Evolutionary conservation across 805 yeast genomes (phyloP).

Genomic region (Ogataea trehaloabstinens): DNA sequence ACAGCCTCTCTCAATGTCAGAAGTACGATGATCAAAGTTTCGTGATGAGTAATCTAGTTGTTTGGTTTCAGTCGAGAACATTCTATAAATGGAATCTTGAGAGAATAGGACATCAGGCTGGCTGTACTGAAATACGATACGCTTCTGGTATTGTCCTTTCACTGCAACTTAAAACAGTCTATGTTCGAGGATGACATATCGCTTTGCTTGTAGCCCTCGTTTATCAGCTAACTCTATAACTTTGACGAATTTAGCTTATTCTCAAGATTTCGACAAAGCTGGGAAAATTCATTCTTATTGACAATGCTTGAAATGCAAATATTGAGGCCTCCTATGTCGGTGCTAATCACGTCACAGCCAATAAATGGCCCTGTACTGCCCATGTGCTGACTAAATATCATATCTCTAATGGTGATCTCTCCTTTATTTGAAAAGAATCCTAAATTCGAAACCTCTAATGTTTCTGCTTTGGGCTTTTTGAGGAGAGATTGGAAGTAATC

Average conservation of each 20-base stretch:
- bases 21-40: too few relatives aligned
- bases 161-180: too few relatives aligned
- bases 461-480: slow-evolving; percentile 4
- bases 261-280: not conserved
- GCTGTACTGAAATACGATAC: too few relatives aligned
- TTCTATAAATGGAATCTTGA: too few relatives aligned
- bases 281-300: not conserved
- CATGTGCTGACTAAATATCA: slow-evolving; percentile 19
- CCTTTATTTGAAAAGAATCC: slow-evolving; percentile 9
- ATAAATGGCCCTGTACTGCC: slow-evolving; percentile 10
- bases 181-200: too few relatives aligned
- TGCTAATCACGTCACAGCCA: slow-evolving; percentile 17
- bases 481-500: slow-evolving; percentile 3
- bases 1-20: too few relatives aligned
- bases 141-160: too few relatives aligned
- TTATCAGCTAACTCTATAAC: too few relatives aligned
- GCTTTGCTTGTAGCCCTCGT: too few relatives aligned
- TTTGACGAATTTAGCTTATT: not conserved
- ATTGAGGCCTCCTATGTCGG: slow-evolving; percentile 18
- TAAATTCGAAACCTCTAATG: slow-evolving; percentile 23
- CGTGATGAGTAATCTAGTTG: too few relatives aligned
- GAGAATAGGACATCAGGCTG: too few relatives aligned
- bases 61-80: too few relatives aligned
- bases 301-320: slow-evolving; percentile 7
- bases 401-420: slow-evolving; percentile 11